A percentile compares a stretch with the other conserved stretches of the same genome.
Evolutionary conservation across 441 rosid species (phyloP).

Genomic region (Gossypium aridum): DNA sequence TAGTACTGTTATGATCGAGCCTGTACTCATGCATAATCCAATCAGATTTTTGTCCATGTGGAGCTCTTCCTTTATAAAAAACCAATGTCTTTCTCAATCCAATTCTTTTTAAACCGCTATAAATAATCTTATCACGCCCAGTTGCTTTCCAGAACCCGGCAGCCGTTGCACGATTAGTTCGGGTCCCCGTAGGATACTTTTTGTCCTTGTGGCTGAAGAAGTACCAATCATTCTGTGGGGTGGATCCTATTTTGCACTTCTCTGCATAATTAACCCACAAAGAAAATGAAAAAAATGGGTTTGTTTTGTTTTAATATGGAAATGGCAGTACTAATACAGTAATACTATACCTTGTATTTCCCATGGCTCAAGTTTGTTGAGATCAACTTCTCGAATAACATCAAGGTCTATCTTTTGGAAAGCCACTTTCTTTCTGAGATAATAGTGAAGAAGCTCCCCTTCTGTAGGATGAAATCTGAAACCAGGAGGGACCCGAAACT

Average conservation of each 20-base stretch:
- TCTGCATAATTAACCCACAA: constrained; percentile 28
- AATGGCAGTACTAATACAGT: no score
- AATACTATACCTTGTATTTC: constrained; percentile 72
- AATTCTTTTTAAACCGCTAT: constrained; percentile 59
- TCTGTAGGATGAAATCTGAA: constrained; percentile 72
- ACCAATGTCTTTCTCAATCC: constrained; percentile 93
- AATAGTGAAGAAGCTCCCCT: constrained; percentile 92
- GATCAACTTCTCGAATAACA: constrained; percentile 96
- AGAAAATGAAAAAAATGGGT: not conserved
- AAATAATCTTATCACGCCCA: constrained; percentile 89
- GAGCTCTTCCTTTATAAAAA: constrained; percentile 91
- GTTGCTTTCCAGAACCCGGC: constrained; percentile 99
- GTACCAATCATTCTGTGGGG: constrained; percentile 97
- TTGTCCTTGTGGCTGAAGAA: constrained; percentile 95
- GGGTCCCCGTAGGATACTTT: constrained; percentile 90
- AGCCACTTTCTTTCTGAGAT: constrained; percentile 81
- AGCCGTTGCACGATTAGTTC: constrained; percentile 86
- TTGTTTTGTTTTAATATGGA: not conserved
- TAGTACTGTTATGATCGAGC: constrained; percentile 49
- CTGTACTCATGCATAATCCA: constrained; percentile 99
- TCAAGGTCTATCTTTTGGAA: constrained; percentile 81
- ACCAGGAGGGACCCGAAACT: constrained; percentile 93
- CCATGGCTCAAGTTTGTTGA: constrained; percentile 98
- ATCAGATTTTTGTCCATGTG: constrained; percentile 91
- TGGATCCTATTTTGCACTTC: constrained; percentile 82